These are phyloP conservation scores for Apophysomyces sp. DNA, from an alignment of 371 early-diverging fungal species.

Conservation along the genomic window DNA sequence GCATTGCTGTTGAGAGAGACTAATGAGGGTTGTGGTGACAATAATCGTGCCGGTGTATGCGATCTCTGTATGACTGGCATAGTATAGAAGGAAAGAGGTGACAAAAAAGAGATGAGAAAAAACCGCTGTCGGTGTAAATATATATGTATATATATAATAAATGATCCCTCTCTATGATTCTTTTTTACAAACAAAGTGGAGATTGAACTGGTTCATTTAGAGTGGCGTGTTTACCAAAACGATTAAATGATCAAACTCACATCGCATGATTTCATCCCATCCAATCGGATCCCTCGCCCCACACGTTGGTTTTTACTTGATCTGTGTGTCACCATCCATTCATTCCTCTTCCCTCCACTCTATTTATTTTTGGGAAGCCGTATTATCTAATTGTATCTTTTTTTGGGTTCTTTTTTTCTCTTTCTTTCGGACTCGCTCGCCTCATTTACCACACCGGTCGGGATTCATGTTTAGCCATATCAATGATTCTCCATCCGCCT, in stretches of 20 bases:
- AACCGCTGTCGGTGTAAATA: too few species aligned
- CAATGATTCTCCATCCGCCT: constrained; percentile 90
- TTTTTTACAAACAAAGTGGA: not conserved
- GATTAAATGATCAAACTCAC: not conserved
- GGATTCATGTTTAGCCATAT: constrained; percentile 81
- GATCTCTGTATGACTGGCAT: constrained; percentile 1
- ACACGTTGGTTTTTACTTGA: not conserved
- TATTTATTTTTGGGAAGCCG: not conserved
- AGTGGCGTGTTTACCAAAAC: not conserved
- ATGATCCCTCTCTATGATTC: not conserved
- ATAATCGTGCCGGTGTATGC: not conserved
- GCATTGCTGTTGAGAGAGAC: not conserved
- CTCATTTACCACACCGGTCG: constrained; percentile 61
- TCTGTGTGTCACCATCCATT: not conserved
- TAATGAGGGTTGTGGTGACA: not conserved
- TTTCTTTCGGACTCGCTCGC: not conserved
- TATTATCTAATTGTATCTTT: constrained; percentile 1
- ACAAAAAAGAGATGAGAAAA: not conserved
- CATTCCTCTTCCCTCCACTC: not conserved
- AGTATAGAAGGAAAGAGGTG: not conserved
- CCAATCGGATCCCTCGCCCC: not conserved
- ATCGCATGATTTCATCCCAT: constrained; percentile 4
- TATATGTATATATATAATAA: too few species aligned
- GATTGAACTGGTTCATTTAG: not conserved
- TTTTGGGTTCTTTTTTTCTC: not conserved